phyloP scores from a whole-genome alignment of 140 eudicot genomes.

The Ambrosia hybrid region DNA sequence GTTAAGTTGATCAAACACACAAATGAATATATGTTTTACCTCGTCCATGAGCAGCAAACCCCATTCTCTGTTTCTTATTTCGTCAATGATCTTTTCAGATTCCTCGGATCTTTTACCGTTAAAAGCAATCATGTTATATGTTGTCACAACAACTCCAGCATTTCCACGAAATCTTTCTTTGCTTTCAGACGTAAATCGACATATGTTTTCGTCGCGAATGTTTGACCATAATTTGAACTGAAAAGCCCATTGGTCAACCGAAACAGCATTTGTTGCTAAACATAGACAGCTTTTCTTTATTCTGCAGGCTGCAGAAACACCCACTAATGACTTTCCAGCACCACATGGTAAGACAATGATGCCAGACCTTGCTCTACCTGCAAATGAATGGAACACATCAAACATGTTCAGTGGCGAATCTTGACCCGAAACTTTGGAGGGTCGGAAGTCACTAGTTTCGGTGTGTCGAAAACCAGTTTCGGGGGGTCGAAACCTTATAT shows the following conservation, averaged over 20 bases:
- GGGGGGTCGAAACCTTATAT: no score
- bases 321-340: slow-evolving; percentile 94
- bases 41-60: slow-evolving; percentile 99
- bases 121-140: slow-evolving; percentile 96
- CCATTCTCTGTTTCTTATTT: slow-evolving; percentile 94
- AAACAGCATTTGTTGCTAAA: slow-evolving; percentile 95
- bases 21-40: slow-evolving; percentile 32
- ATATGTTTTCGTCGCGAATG: slow-evolving; percentile 82
- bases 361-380: slow-evolving; percentile 98
- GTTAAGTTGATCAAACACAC: slow-evolving; percentile 5
- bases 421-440: no score
- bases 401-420: no score
- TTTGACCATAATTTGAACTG: slow-evolving; percentile 96
- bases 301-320: slow-evolving; percentile 92
- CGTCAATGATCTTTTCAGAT: slow-evolving; percentile 93
- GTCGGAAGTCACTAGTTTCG: no score
- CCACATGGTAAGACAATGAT: slow-evolving; percentile 96
- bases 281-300: slow-evolving; percentile 92
- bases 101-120: slow-evolving; percentile 96
- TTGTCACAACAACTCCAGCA: slow-evolving; percentile 96
- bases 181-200: slow-evolving; percentile 93
- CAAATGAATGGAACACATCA: neutral
- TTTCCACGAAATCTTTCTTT: slow-evolving; percentile 94
- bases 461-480: no score
- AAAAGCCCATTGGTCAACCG: slow-evolving; percentile 99